Evolutionary conservation across 345 rosid genomes (phyloP).

Genomic region (Acer yangbiense): DNA sequence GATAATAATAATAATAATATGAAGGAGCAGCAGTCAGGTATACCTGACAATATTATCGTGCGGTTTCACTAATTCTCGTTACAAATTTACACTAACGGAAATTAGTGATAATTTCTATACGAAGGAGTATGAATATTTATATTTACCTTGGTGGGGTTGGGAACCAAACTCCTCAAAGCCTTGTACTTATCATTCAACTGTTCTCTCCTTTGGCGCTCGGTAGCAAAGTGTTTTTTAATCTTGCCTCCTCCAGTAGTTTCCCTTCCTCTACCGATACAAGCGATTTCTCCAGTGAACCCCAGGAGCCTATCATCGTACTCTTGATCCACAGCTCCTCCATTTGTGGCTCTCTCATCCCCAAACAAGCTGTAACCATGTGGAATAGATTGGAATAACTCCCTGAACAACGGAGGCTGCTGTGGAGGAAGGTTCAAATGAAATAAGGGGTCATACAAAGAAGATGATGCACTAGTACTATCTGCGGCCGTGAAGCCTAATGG

Average conservation of each 20-base stretch:
- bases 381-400: slow-evolving; percentile 43
- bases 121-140: too few species aligned
- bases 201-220: slow-evolving; percentile 71
- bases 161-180: slow-evolving; percentile 64
- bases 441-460: slow-evolving; percentile 47
- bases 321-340: slow-evolving; percentile 14
- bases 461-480: too few species aligned
- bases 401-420: slow-evolving; percentile 52
- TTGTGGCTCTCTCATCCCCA: slow-evolving; percentile 36
- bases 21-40: too few species aligned
- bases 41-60: too few species aligned
- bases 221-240: slow-evolving; percentile 54
- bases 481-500: not conserved
- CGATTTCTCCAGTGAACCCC: slow-evolving; percentile 53
- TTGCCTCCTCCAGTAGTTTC: slow-evolving; percentile 38
- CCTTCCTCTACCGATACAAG: slow-evolving; percentile 43
- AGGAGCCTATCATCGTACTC: not conserved
- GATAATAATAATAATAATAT: too few species aligned
- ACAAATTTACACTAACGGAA: too few species aligned
- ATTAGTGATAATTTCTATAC: too few species aligned
- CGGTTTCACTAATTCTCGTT: too few species aligned
- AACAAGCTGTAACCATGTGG: slow-evolving; percentile 41
- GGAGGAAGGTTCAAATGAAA: slow-evolving; percentile 63
- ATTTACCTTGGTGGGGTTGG: slow-evolving; percentile 70
- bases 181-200: slow-evolving; percentile 59